A percentile compares a stretch with the other conserved stretches of the same genome.
These are phyloP conservation scores for Tuber indicum DNA, from an alignment of 495 filamentous ascomycete genomes.

Conservation along the genomic window DNA sequence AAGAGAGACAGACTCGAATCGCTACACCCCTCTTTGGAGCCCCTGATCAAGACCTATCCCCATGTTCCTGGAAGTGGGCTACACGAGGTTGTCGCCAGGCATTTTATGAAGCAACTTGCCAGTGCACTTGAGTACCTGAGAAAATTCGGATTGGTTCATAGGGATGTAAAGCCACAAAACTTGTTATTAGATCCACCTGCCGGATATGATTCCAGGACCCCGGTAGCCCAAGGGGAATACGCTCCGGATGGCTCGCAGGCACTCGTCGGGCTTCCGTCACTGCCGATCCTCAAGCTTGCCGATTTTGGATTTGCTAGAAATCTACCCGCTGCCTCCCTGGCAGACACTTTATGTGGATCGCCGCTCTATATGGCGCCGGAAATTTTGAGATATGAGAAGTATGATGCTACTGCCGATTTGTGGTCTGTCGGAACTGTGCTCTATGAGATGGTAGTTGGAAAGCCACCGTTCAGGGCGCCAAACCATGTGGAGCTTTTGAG, in stretches of 20 bases:
- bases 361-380: conserved; percentile 98
- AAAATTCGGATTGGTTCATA: conserved; percentile 79
- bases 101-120: conserved; percentile 92
- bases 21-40: conserved; percentile 62
- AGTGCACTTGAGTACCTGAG: conserved; percentile 87
- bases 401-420: conserved; percentile 91
- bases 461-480: conserved; percentile 79
- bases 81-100: conserved; percentile 86
- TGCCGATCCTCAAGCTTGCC: conserved; percentile 93
- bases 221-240: conserved; percentile 21
- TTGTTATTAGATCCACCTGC: conserved; percentile 82
- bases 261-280: conserved; percentile 67
- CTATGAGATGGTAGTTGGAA: conserved; percentile 88
- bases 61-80: conserved; percentile 70
- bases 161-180: conserved; percentile 97
- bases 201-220: conserved; percentile 44
- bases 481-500: conserved; percentile 93
- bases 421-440: conserved; percentile 96
- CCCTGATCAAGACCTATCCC: conserved; percentile 88
- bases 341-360: conserved; percentile 95
- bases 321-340: conserved; percentile 77
- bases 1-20: conserved; percentile 70
- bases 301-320: conserved; percentile 96
- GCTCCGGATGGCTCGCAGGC: conserved; percentile 33
- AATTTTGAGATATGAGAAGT: conserved; percentile 93